Base-by-base conservation (phyloP, 371 early-diverging fungal species). In the Mucor sp. region DNA sequence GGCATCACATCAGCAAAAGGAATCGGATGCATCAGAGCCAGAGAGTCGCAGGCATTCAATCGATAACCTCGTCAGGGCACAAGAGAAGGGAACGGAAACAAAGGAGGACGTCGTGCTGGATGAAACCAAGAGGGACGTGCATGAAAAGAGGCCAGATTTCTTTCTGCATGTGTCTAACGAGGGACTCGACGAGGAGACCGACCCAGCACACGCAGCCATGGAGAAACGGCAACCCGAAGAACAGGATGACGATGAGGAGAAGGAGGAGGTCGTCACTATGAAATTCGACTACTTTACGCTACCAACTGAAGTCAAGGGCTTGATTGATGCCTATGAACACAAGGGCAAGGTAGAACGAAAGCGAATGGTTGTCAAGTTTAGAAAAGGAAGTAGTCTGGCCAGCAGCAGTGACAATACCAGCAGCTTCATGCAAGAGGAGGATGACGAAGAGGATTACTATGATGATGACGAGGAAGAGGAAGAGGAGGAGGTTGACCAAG, bases 221-320 rank as follows among this genome's bases (percentile, higher is more conserved):
- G 61, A 47, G 4, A n/a, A 47, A 30, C 28, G 4, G 8, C 21
- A 28, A 14, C 27, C 53, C 32, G 47, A n/a, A 32, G 23, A 35
- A 17, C 14, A 25, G 15, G 6, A 48, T 25, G 23, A 33, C 1
- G 60, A 50, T 25, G 39, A 60, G 33, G 63, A 66, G 15, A 53
- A 53, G 15, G 39, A 55, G 41, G 15, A 41, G 48, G 37, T 60
- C 2, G 50, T 48, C 0, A 58, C 74, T 11, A 28, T 69, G 56
- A 53, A 53, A 4, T 74, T 82, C 50, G 82, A 82, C 60, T 77
- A 75, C 65, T 65, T 68, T 27, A 61, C 71, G 8, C 35, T 82
- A 23, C 78, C 82, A 0, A 62, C 39, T 25, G 77, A 77, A 37
- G 68, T 77, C 1, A 66, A 71, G 23, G 47, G 30, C 0, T 44